A percentile compares a stretch with the other conserved stretches of the same genome.
phyloP scores from a whole-genome alignment of 73 alveolate species.

The Paramecium biaurelia region DNA sequence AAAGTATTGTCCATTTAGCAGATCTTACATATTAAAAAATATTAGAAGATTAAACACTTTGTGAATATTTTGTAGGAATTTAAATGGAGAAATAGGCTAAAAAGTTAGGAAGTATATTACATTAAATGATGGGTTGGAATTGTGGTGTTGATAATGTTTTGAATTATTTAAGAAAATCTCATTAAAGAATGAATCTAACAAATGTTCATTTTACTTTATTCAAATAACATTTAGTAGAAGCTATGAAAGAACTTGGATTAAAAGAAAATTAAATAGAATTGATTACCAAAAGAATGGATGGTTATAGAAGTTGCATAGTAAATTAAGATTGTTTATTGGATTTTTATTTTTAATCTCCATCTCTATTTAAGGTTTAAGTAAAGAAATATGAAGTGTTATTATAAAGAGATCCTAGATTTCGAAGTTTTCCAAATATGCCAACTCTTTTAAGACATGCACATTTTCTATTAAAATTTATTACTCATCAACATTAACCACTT shows the following conservation, averaged over 20 bases:
- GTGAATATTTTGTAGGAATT: background rate
- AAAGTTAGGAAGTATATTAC: background rate
- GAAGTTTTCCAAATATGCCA: background rate
- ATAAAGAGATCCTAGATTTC: background rate
- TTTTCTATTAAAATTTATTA: background rate
- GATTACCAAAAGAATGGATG: conserved; percentile 22
- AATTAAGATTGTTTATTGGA: background rate
- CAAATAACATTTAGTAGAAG: background rate
- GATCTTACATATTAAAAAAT: background rate
- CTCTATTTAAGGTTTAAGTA: background rate
- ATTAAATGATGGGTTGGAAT: conserved; percentile 29
- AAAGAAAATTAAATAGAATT: background rate
- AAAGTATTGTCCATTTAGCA: background rate
- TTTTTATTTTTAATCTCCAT: background rate
- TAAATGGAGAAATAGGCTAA: background rate
- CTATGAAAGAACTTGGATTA: conserved; percentile 3
- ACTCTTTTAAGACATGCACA: background rate
- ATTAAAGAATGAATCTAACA: background rate
- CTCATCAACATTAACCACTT: background rate
- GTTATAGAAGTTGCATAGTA: conserved; percentile 21
- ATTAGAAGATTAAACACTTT: background rate
- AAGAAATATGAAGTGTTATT: background rate
- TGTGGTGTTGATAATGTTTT: background rate
- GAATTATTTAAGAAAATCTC: background rate
- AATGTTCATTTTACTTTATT: conserved; percentile 38